Evolutionary conservation across 1,284 basidiomycete genomes (phyloP).

Genomic region (Butyriboletus pseudospeciosus): DNA sequence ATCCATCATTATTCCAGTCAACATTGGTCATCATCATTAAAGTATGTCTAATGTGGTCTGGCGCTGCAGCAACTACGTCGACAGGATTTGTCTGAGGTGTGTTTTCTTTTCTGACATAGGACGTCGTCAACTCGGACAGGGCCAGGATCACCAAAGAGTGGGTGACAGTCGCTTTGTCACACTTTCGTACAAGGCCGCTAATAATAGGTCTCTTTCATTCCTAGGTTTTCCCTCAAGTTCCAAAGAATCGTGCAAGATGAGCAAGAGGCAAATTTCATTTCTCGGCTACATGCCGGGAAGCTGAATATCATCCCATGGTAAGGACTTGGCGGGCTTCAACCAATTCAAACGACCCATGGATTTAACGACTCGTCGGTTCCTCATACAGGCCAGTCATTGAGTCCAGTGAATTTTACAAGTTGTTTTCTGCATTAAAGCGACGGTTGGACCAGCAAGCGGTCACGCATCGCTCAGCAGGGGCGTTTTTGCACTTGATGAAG

Average conservation of each 20-base stretch:
- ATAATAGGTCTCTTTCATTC: neutral
- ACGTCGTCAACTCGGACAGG: conserved; percentile 57
- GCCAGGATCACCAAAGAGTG: conserved; percentile 54
- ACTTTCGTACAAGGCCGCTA: neutral
- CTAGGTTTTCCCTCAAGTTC: conserved; percentile 53
- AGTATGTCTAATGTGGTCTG: conserved; percentile 24
- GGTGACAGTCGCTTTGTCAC: conserved; percentile 6
- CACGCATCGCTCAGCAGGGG: conserved; percentile 49
- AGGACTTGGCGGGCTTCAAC: neutral
- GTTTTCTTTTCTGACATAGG: conserved; percentile 32
- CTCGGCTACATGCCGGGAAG: conserved; percentile 49
- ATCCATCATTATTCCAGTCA: conserved; percentile 57
- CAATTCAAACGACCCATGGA: too few species aligned
- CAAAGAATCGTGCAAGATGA: conserved; percentile 55
- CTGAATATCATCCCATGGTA: conserved; percentile 56
- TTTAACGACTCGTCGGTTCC: too few species aligned
- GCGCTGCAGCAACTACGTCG: neutral
- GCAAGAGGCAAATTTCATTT: conserved; percentile 59
- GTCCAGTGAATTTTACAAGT: conserved; percentile 52
- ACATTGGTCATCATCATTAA: conserved; percentile 62
- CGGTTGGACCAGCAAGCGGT: conserved; percentile 44
- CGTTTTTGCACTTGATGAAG: conserved; percentile 56
- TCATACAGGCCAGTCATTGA: conserved; percentile 56
- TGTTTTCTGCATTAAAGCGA: conserved; percentile 46
- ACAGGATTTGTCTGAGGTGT: neutral